Evolutionary conservation across 176 grass and related monocot genomes (phyloP).

Genomic region (Oryza australiensis): DNA sequence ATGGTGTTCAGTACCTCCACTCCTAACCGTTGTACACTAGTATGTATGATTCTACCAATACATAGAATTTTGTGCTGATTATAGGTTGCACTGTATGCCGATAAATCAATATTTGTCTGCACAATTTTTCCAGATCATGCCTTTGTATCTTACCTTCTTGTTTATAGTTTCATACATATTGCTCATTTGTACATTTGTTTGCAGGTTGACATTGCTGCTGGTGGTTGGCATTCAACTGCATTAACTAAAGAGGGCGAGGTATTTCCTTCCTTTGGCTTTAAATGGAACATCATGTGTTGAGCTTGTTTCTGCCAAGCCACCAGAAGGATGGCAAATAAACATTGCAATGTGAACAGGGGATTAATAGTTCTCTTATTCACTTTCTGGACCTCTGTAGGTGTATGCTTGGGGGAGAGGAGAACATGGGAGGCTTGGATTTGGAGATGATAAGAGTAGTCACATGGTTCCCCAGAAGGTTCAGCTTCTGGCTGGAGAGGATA

Average conservation of each 20-base stretch:
- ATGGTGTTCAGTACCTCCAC: background rate
- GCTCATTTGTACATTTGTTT: slow-evolving; percentile 38
- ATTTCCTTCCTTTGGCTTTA: slow-evolving; percentile 23
- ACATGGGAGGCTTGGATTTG: slow-evolving; percentile 95
- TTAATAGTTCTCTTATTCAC: background rate
- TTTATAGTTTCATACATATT: slow-evolving; percentile 32
- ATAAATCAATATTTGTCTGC: slow-evolving; percentile 7
- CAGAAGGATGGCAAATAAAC: slow-evolving; percentile 18
- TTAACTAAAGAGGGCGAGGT: slow-evolving; percentile 87
- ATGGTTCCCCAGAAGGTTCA: slow-evolving; percentile 96
- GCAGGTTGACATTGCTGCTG: slow-evolving; percentile 95
- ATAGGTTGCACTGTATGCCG: slow-evolving; percentile 3
- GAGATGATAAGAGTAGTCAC: slow-evolving; percentile 99
- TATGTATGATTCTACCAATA: background rate
- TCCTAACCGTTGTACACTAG: background rate
- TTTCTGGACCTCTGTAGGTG: slow-evolving; percentile 53
- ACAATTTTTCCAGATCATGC: slow-evolving; percentile 22
- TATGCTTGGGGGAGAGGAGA: slow-evolving; percentile 99
- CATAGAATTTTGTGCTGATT: slow-evolving; percentile 1
- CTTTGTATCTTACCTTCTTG: slow-evolving; percentile 2
- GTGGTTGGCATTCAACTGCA: slow-evolving; percentile 98
- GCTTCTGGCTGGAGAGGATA: slow-evolving; percentile 66
- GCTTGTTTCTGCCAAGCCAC: slow-evolving; percentile 5
- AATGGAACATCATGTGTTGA: slow-evolving; percentile 4
- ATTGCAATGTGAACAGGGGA: background rate